Evolutionary conservation across 768 basidiomycete genomes (phyloP).

Genomic region (Panaeolus papilionaceus): DNA sequence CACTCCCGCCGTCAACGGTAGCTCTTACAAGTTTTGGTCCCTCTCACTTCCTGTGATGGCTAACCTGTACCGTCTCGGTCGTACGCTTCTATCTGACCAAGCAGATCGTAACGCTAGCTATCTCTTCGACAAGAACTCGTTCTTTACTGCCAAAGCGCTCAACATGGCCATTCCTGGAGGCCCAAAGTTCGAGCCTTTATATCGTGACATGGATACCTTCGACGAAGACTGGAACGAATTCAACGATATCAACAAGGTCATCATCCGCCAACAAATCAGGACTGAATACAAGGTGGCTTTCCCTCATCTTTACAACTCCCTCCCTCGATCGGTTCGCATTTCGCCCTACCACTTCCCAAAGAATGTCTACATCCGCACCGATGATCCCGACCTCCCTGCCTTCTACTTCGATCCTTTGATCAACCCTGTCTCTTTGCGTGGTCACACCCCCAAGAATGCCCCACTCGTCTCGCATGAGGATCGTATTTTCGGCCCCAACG

Average conservation of each 20-base stretch:
- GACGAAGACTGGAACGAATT: conserved; percentile 99
- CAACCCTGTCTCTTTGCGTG: conserved; percentile 94
- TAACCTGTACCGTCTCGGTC: conserved; percentile 93
- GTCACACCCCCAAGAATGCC: conserved; percentile 81
- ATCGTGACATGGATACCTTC: conserved; percentile 95
- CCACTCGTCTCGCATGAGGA: conserved; percentile 91
- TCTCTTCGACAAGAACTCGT: conserved; percentile 96
- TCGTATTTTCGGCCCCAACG: conserved; percentile 88
- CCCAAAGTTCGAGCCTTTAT: conserved; percentile 97
- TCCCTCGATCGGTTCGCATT: conserved; percentile 93
- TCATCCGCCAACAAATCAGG: conserved; percentile 97
- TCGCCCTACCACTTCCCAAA: conserved; percentile 93
- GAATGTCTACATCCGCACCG: conserved; percentile 98
- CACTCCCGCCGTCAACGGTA: conserved; percentile 88
- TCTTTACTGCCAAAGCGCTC: conserved; percentile 97
- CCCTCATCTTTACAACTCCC: conserved; percentile 98
- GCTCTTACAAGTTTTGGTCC: conserved; percentile 93
- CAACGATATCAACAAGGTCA: conserved; percentile 99
- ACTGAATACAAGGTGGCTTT: conserved; percentile 99
- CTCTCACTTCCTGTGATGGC: conserved; percentile 95
- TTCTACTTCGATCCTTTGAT: conserved; percentile 99
- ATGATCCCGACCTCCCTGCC: conserved; percentile 98
- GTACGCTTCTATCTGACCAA: conserved; percentile 92
- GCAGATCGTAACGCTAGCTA: conserved; percentile 91
- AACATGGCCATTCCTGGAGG: conserved; percentile 98